phyloP scores from a whole-genome alignment of 1,139 yeast genomes.

The Suhomyces anneliseae region DNA sequence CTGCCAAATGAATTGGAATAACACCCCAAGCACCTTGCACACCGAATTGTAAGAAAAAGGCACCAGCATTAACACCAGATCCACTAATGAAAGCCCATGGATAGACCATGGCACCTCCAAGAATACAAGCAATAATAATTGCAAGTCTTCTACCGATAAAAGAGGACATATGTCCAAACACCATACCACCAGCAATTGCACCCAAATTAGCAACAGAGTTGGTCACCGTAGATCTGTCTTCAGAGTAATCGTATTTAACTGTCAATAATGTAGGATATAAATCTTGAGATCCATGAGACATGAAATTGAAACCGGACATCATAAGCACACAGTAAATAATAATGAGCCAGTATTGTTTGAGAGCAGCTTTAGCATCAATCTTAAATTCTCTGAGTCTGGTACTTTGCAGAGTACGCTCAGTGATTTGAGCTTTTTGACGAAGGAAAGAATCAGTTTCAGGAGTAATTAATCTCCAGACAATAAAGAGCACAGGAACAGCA shows the following conservation, averaged over 20 bases:
- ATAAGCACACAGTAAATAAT: slow-evolving; percentile 35
- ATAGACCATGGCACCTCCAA: slow-evolving; percentile 66
- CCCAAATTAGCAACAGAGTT: slow-evolving; percentile 72
- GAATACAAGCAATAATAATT: slow-evolving; percentile 51
- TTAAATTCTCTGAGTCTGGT: slow-evolving; percentile 16
- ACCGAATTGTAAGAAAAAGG: slow-evolving; percentile 73
- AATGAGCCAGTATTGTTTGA: slow-evolving; percentile 40
- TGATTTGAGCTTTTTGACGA: slow-evolving; percentile 24
- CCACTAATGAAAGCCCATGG: slow-evolving; percentile 69
- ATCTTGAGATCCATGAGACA: slow-evolving; percentile 76
- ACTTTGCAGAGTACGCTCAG: slow-evolving; percentile 15
- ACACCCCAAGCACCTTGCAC: slow-evolving; percentile 93
- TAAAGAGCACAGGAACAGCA: slow-evolving; percentile 42
- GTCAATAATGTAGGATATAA: slow-evolving; percentile 65
- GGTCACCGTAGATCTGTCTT: slow-evolving; percentile 60
- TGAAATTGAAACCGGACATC: slow-evolving; percentile 51
- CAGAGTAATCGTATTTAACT: slow-evolving; percentile 50
- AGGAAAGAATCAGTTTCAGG: slow-evolving; percentile 42
- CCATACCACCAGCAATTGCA: slow-evolving; percentile 64
- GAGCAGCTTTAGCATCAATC: slow-evolving; percentile 26
- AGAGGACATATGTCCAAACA: slow-evolving; percentile 60
- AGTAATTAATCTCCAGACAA: slow-evolving; percentile 34
- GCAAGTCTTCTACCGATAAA: slow-evolving; percentile 61
- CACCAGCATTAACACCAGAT: slow-evolving; percentile 70
- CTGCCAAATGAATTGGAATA: slow-evolving; percentile 74